A percentile compares a stretch with the other conserved stretches of the same genome.
Conservation (phyloP, 345 rosid species). For the Raphanus sativus region DNA sequence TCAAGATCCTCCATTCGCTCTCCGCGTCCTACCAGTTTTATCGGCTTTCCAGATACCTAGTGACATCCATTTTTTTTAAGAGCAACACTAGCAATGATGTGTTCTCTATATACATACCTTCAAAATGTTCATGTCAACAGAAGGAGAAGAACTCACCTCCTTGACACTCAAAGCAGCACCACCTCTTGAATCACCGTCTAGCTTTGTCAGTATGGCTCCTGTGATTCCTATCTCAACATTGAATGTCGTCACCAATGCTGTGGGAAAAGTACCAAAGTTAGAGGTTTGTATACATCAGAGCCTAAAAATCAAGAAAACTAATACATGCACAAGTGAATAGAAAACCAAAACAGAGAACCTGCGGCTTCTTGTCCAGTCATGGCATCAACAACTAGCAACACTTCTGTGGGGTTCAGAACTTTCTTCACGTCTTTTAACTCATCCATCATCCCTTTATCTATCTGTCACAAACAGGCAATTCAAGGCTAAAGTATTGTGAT, state of each 20-base stretch:
- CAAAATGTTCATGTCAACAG: not conserved
- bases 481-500: conserved; percentile 16
- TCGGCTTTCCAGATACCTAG: conserved; percentile 96
- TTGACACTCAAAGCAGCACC: conserved; percentile 98
- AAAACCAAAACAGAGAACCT: conserved; percentile 42
- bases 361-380: conserved; percentile 99
- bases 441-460: conserved; percentile 97
- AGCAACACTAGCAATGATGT: conserved; percentile 17
- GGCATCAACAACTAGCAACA: conserved; percentile 95
- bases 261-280: not conserved
- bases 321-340: not conserved
- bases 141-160: conserved; percentile 61
- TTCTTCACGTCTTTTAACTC: conserved; percentile 95
- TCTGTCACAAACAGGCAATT: conserved; percentile 44
- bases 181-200: conserved; percentile 99
- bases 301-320: conserved; percentile 1
- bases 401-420: conserved; percentile 82
- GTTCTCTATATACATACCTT: not conserved
- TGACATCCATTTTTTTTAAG: conserved; percentile 7
- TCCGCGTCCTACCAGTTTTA: conserved; percentile 96
- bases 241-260: conserved; percentile 94
- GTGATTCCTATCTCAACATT: conserved; percentile 97
- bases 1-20: conserved; percentile 98
- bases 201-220: conserved; percentile 97
- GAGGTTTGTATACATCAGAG: not conserved